A percentile compares a stretch with the other conserved stretches of the same genome.
phyloP scores from a whole-genome alignment of 2,329 filamentous ascomycete genomes.

The Raffaelea albimanens region DNA sequence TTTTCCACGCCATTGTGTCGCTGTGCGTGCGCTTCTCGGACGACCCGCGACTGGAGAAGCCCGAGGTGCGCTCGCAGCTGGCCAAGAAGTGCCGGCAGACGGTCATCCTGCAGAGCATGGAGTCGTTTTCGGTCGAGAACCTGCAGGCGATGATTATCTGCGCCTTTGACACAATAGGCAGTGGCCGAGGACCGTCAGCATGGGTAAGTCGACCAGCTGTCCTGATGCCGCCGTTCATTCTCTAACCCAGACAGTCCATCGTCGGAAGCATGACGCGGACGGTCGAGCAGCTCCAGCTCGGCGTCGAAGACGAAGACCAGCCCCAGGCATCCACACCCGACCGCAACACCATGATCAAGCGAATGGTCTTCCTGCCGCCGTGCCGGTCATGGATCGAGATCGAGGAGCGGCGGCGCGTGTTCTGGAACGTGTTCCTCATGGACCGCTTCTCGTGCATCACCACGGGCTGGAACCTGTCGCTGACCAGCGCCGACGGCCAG shows the following conservation, averaged over 20 bases:
- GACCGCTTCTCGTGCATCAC: constrained; percentile 21
- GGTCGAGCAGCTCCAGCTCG: constrained; percentile 25
- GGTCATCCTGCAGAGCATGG: constrained; percentile 19
- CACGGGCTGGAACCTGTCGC: constrained; percentile 22
- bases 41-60: constrained; percentile 5
- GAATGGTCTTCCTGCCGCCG: constrained; percentile 12
- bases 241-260: constrained; percentile 16
- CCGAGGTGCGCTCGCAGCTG: neutral
- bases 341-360: constrained; percentile 7
- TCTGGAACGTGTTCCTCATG: constrained; percentile 26
- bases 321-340: constrained; percentile 15
- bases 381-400: constrained; percentile 21
- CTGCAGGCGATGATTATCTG: constrained; percentile 23
- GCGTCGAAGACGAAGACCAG: constrained; percentile 26
- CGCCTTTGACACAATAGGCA: constrained; percentile 23
- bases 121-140: constrained; percentile 21
- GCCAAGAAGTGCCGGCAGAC: constrained; percentile 1
- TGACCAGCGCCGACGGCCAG: constrained; percentile 21
- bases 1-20: constrained; percentile 28
- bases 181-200: constrained; percentile 20
- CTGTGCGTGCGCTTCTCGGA: constrained; percentile 26
- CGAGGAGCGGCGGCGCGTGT: constrained; percentile 18
- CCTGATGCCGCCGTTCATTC: neutral
- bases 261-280: constrained; percentile 26
- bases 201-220: constrained; percentile 13